Conservation (phyloP, 208 protist species). For the Crithidia sp. region DNA sequence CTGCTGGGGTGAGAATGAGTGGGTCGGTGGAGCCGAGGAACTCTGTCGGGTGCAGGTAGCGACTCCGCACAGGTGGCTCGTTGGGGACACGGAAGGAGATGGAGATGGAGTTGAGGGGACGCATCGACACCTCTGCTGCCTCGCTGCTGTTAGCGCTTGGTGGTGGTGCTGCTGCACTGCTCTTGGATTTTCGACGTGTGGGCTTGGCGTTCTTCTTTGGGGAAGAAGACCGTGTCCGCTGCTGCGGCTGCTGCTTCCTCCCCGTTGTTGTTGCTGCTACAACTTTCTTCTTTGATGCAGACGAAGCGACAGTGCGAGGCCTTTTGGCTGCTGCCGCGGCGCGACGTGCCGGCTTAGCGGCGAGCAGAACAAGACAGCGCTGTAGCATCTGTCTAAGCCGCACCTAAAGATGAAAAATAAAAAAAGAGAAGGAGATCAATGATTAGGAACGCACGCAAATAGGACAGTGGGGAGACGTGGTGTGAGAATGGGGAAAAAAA, state of each 20-base stretch:
- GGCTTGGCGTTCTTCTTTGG: neutral
- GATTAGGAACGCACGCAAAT: neutral
- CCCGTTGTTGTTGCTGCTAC: no score
- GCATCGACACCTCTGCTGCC: neutral
- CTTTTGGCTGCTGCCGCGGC: no score
- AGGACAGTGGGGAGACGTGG: no score
- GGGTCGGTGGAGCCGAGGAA: constrained; percentile 37
- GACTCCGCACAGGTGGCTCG: constrained; percentile 27
- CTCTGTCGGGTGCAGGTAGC: constrained; percentile 27
- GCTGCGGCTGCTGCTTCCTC: neutral
- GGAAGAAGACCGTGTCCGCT: neutral
- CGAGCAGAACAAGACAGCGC: neutral
- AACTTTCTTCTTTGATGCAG: no score
- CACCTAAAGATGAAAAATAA: neutral
- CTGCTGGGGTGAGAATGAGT: constrained; percentile 25
- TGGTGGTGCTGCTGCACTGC: neutral
- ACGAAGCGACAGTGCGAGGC: no score
- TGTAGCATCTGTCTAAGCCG: neutral
- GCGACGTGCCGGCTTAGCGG: neutral
- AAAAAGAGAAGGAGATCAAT: neutral
- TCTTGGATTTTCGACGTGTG: no score
- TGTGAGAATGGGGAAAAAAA: no score
- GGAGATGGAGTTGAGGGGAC: constrained; percentile 7
- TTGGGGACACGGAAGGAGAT: constrained; percentile 14
- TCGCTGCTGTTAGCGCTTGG: neutral